Percentiles rank a stretch among this genome's conserved stretches.
Evolutionary conservation across 208 protist species (phyloP).

Genomic region (Lotmaria passim): DNA sequence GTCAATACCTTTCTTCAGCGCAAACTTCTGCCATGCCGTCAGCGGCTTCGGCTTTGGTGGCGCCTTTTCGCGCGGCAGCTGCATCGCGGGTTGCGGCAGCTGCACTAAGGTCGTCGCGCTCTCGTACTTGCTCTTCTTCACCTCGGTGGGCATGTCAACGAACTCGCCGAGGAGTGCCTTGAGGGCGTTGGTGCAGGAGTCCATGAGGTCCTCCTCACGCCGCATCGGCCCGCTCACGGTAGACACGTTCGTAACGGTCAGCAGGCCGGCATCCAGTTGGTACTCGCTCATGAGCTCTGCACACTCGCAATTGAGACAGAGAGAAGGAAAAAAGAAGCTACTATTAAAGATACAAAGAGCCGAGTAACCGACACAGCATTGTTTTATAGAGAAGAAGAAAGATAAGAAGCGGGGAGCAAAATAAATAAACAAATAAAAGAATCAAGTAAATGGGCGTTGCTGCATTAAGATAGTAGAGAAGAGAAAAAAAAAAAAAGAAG

Average conservation of each 20-base stretch:
- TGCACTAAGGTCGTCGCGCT: slow-evolving; percentile 63
- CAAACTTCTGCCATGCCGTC: slow-evolving; percentile 94
- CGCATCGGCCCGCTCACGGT: slow-evolving; percentile 85
- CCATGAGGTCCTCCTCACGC: slow-evolving; percentile 78
- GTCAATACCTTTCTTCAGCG: slow-evolving; percentile 93
- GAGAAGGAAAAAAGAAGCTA: slow-evolving; percentile 8
- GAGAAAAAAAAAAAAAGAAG: neutral
- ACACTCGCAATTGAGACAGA: neutral
- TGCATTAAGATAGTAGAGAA: neutral
- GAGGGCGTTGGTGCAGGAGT: slow-evolving; percentile 62
- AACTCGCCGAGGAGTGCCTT: slow-evolving; percentile 79
- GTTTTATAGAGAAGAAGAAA: no score
- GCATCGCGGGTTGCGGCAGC: slow-evolving; percentile 86
- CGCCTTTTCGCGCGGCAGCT: slow-evolving; percentile 92
- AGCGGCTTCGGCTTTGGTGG: slow-evolving; percentile 87
- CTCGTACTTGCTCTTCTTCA: slow-evolving; percentile 86
- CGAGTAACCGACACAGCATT: no score
- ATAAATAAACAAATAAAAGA: neutral
- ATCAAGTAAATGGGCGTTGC: neutral
- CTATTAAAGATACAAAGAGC: no score
- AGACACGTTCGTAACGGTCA: slow-evolving; percentile 79
- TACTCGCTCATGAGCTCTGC: slow-evolving; percentile 59
- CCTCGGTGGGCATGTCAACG: slow-evolving; percentile 62
- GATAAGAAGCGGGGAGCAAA: slow-evolving; percentile 12
- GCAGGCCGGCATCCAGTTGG: slow-evolving; percentile 79